A percentile compares a stretch with the other conserved stretches of the same genome.
Conservation (phyloP, 1,139 yeast genomes). For the Kurtzmaniella quercitrusa region DNA sequence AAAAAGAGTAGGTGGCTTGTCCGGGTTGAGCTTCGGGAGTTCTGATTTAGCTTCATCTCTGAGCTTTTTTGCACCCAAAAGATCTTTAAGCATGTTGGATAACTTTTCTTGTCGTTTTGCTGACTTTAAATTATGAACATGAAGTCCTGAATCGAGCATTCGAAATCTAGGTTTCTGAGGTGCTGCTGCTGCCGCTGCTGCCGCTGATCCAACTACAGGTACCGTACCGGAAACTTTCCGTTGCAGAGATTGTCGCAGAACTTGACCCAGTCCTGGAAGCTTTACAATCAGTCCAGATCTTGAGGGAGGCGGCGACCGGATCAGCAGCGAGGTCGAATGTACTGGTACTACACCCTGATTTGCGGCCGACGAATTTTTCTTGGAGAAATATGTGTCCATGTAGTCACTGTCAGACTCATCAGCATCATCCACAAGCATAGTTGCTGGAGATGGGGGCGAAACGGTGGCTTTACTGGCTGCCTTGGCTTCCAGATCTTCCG, state of each 20-base stretch:
- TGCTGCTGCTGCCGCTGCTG: constrained; percentile 1
- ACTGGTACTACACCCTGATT: background rate
- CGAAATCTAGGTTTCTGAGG: constrained; percentile 42
- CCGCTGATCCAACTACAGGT: background rate
- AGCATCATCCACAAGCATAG: background rate
- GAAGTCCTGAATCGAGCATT: constrained; percentile 62
- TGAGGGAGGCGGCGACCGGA: constrained; percentile 8
- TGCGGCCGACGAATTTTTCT: background rate
- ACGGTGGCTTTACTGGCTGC: background rate
- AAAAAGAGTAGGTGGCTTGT: constrained; percentile 69
- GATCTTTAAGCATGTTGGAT: constrained; percentile 80
- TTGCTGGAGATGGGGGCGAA: constrained; percentile 1
- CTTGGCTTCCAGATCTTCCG: background rate
- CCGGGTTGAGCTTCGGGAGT: constrained; percentile 57
- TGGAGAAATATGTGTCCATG: background rate
- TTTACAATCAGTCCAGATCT: constrained; percentile 5
- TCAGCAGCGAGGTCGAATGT: constrained; percentile 5
- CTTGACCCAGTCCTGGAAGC: constrained; percentile 1
- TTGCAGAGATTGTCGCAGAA: constrained; percentile 2
- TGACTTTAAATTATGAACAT: constrained; percentile 73
- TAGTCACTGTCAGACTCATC: background rate
- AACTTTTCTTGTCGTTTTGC: constrained; percentile 87
- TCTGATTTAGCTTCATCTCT: constrained; percentile 82
- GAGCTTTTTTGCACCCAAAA: constrained; percentile 75
- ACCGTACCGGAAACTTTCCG: background rate